Evolutionary conservation across 768 basidiomycete species (phyloP).

Genomic region (Phaffia australis): DNA sequence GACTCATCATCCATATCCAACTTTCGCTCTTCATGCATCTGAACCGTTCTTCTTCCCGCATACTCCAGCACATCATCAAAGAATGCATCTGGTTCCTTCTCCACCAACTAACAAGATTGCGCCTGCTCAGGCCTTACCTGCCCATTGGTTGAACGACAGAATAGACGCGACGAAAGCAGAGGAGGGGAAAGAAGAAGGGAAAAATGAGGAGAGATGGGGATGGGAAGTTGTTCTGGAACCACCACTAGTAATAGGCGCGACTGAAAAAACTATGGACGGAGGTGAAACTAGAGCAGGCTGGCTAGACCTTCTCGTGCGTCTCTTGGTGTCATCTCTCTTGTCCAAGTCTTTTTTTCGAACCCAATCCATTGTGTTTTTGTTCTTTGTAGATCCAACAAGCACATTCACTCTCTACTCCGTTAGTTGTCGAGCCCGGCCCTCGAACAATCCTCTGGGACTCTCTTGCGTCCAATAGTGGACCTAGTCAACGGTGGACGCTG

Average conservation of each 20-base stretch:
- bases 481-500: neutral
- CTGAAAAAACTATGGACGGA: neutral
- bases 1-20: too few relatives aligned
- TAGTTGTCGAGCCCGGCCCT: too few relatives aligned
- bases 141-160: neutral
- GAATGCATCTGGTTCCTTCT: slow-evolving; percentile 8
- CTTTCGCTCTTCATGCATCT: neutral
- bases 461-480: neutral
- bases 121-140: neutral
- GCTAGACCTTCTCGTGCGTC: neutral
- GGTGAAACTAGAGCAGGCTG: neutral
- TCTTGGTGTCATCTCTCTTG: neutral
- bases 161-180: neutral
- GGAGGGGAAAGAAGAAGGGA: neutral
- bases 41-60: neutral
- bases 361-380: too few relatives aligned
- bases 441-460: too few relatives aligned
- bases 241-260: neutral
- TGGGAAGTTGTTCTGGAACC: slow-evolving; percentile 16
- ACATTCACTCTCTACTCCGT: neutral
- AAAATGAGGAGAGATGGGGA: neutral
- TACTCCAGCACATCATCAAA: neutral
- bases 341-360: neutral
- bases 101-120: neutral
- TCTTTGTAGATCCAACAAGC: slow-evolving; percentile 11